Evolutionary conservation across 371 early-diverging fungal species (phyloP), one percentile per base, ranked within the genome.

Genomic region (Saksenaea oblongispora): DNA sequence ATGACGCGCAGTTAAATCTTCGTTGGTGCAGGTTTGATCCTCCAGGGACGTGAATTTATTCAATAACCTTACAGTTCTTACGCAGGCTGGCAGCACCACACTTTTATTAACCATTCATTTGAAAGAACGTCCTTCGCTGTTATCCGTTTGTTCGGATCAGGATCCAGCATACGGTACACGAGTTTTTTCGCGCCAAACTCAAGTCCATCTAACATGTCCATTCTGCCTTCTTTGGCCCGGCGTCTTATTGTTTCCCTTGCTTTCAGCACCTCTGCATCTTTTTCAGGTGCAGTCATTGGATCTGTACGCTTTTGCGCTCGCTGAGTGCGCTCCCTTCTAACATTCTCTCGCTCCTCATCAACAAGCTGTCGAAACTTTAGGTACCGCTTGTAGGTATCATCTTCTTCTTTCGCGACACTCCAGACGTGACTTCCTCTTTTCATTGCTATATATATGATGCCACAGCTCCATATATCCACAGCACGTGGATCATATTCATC

Each of bases 151-250:
- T 66, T 54, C 1, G 87, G 87, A 37, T 85, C 72, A 24, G 89
- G 88, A 53, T 90, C 86, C 54, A 91, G 67, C 65, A 91, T 86
- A 26, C 79, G 65, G 66, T 86, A 87, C 18, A 84, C 68, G 8
- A 85, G 62, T 3, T 72, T 69, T 53, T 76, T 80, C 3, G 81
- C 72, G 18, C 71, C 75, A 22, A 73, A 67, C 47, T 83, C 82
- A 24, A 84, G 65, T 2, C 78, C 75, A 37, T 83, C 83, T 17
- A 84, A 47, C 8, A 75, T 66, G 61, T 82, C 80, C 22, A 72
- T 71, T 22, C 73, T 64, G 31, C 71, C 69, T 61, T 73, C 76
- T 37, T 71, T 75, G 15, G 76, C 76, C 9, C 64, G 59, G 47
- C 60, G 66, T 34, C 69, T 56, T 14, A 80, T 69, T 0, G 71